A percentile compares a stretch with the other conserved stretches of the same genome.
These are phyloP conservation scores for Odontarrhena argentea DNA, from an alignment of 345 rosid genomes.

Conservation along the genomic window DNA sequence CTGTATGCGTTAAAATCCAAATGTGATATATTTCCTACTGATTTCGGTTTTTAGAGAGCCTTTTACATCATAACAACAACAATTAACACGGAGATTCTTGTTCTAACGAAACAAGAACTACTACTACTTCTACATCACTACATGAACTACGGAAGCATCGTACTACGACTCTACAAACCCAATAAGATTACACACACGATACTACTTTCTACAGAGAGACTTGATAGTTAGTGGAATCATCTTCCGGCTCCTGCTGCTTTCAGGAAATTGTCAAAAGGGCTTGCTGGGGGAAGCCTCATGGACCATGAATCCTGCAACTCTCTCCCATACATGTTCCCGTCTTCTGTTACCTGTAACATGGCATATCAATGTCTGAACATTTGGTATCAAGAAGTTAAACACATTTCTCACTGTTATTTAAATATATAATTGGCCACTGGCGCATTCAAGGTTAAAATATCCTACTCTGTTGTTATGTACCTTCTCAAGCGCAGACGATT, in stretches of 20 bases:
- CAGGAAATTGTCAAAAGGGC: constrained; percentile 93
- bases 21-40: too few relatives aligned
- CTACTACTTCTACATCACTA: constrained; percentile 26
- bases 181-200: constrained; percentile 27
- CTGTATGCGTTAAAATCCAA: too few relatives aligned
- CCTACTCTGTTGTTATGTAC: constrained; percentile 37
- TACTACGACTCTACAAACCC: constrained; percentile 26
- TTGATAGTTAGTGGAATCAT: constrained; percentile 23
- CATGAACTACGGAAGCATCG: constrained; percentile 16
- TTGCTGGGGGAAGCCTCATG: constrained; percentile 84
- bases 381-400: background rate
- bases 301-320: constrained; percentile 52
- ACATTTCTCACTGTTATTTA: constrained; percentile 5
- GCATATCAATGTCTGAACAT: background rate
- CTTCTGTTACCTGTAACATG: constrained; percentile 35
- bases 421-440: too few relatives aligned
- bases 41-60: background rate
- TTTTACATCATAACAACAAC: constrained; percentile 15
- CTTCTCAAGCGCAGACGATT: constrained; percentile 48
- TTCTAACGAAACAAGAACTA: constrained; percentile 9
- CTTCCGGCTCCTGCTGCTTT: constrained; percentile 72
- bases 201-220: constrained; percentile 28
- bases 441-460: background rate
- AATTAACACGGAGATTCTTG: constrained; percentile 14
- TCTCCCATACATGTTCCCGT: constrained; percentile 24